These are phyloP conservation scores for Aphanomyces stellatus DNA, from an alignment of 352 stramenopile genomes.

Conservation along the genomic window DNA sequence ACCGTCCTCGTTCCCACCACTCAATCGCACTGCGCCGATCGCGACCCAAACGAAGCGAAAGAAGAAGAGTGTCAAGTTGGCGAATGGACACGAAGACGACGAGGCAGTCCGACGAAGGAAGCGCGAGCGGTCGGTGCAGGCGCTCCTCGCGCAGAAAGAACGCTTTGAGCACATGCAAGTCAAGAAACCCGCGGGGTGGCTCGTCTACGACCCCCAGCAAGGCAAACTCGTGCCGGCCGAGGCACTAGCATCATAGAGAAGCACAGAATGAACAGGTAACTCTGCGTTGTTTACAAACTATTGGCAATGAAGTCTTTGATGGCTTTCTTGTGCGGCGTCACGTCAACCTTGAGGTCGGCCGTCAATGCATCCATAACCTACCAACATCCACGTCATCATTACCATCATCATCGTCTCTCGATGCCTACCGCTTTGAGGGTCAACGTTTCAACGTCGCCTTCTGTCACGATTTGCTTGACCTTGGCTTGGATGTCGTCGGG, in stretches of 20 bases:
- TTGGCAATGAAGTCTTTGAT: slow-evolving; percentile 21
- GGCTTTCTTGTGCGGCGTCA: slow-evolving; percentile 14
- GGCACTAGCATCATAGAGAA: background rate
- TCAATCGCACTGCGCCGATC: background rate
- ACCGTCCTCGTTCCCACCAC: background rate
- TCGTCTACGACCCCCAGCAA: slow-evolving; percentile 10
- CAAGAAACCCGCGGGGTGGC: slow-evolving; percentile 1
- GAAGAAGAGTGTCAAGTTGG: background rate
- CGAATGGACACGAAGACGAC: background rate
- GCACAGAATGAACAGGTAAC: no score
- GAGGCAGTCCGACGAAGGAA: background rate
- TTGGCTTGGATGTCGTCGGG: slow-evolving; percentile 45
- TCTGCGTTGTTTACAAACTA: slow-evolving; percentile 19
- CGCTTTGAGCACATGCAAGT: background rate
- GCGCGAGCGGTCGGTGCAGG: background rate
- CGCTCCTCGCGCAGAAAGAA: slow-evolving; percentile 7
- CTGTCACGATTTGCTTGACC: slow-evolving; percentile 68
- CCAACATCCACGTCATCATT: background rate
- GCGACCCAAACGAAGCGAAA: background rate
- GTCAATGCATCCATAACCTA: slow-evolving; percentile 17
- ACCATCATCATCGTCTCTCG: background rate
- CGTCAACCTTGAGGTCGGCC: slow-evolving; percentile 3
- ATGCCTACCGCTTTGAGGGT: slow-evolving; percentile 69
- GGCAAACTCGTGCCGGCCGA: slow-evolving; percentile 2
- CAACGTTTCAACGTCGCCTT: slow-evolving; percentile 64